A percentile compares a stretch with the other conserved stretches of the same genome.
These are phyloP conservation scores for Colletotrichum lindemuthianum DNA, from an alignment of 2,329 filamentous ascomycete genomes.

Conservation along the genomic window DNA sequence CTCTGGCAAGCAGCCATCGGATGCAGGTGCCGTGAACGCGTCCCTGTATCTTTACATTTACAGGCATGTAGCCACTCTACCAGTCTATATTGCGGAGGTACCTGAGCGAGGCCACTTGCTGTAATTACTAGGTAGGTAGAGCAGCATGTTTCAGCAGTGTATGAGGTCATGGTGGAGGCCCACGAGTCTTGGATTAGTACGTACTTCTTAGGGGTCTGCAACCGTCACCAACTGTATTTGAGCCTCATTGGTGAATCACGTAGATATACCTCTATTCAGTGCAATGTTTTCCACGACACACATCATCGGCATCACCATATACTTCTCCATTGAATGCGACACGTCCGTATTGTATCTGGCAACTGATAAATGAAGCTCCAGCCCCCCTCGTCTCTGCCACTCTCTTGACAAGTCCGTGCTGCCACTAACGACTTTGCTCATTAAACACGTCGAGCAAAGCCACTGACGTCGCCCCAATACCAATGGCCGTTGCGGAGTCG, in stretches of 20 bases:
- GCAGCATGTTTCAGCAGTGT: conserved; percentile 32
- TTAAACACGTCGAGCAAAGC: conserved; percentile 6
- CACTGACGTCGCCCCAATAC: conserved; percentile 14
- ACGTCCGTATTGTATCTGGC: no score
- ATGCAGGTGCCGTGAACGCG: neutral
- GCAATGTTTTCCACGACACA: no score
- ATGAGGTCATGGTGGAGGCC: conserved; percentile 36
- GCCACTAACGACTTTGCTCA: neutral
- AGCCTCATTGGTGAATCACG: conserved; percentile 10
- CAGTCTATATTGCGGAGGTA: neutral
- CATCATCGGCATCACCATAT: no score
- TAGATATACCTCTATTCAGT: no score
- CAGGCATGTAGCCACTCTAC: no score
- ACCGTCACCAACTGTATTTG: conserved; percentile 18
- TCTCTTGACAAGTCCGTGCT: no score
- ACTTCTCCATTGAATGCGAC: no score
- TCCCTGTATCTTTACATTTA: no score
- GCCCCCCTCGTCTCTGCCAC: no score
- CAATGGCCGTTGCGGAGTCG: conserved; percentile 4
- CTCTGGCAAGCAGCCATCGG: neutral
- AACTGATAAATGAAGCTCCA: no score
- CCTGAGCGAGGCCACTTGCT: conserved; percentile 8
- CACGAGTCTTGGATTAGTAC: conserved; percentile 1
- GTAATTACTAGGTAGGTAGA: conserved; percentile 3
- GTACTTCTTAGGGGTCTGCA: conserved; percentile 1